Evolutionary conservation across 495 filamentous ascomycete species (phyloP), one percentile per base, ranked within the genome.

Genomic region (Penicillium roqueforti): DNA sequence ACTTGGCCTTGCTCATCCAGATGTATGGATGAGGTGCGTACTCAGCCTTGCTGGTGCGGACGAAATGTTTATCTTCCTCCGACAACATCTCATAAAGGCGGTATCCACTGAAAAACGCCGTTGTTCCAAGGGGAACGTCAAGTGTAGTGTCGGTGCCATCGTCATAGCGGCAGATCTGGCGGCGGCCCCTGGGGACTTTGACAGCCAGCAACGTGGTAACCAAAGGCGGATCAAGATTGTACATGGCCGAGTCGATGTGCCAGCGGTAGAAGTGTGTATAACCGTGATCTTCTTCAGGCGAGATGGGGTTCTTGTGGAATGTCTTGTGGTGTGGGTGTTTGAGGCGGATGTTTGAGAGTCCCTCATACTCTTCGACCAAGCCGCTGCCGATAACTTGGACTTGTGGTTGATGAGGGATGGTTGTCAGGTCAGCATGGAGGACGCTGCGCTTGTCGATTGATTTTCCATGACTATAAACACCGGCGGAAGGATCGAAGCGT

Each of bases 311-410:
- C 44, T 81, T 79, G 66, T 87, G 84, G 63, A 88, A 88, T 23
- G 79, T 84, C 54, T 74, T 76, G 75, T 88, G 85, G 60, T 88
- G 85, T 0, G 86, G 86, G 65, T 88, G 86, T 54, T 71, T 72
- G 18, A 88, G 76, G 20, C 70, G 76, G 62, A 87, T 76, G 63
- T 87, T 75, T 51, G 74, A 62, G 6, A 88, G 72, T 3, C 85
- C 84, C 63, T 87, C 84, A 54, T 85, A 87, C 7, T 73, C 68
- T 6, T 76, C 63, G 4, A 87, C 73, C 55, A 74, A 72, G 9
- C 85, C 85, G 64, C 87, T 86, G 23, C 86, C 86, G 59, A 88
- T 87, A 43, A 87, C 80, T 56, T 88, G 86, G 8, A 88, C 84
- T 65, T 88, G 83, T 8, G 86, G 85, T 62, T 88, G 86, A 66